Conservation (phyloP, 2,329 filamentous ascomycete genomes). For the Fonsecaea multimorphosa region DNA sequence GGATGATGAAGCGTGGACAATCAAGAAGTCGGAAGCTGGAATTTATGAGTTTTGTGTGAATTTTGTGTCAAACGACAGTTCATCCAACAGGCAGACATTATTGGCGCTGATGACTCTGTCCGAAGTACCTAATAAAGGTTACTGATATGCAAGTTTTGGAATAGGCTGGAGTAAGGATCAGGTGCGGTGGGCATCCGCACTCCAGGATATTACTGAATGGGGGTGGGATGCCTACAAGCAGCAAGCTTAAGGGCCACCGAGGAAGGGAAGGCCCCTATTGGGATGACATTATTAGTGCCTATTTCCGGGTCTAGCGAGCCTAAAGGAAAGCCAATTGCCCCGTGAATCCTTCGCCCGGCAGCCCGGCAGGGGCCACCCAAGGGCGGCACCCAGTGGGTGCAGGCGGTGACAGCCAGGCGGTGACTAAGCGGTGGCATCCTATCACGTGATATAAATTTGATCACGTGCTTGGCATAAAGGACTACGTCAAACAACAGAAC, state of each 20-base stretch:
- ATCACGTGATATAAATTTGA: not conserved
- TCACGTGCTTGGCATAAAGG: not conserved
- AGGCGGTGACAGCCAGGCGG: too few species aligned
- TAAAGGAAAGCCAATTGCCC: not conserved
- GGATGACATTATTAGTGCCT: too few species aligned
- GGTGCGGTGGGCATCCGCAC: not conserved
- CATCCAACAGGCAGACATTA: conserved; percentile 1
- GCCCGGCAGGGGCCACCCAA: too few species aligned
- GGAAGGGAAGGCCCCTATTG: too few species aligned
- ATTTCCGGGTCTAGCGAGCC: not conserved
- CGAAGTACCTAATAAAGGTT: not conserved
- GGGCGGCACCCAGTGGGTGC: too few species aligned
- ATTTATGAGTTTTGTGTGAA: not conserved
- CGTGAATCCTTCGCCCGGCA: too few species aligned
- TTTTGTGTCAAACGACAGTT: not conserved
- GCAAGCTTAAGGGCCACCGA: too few species aligned
- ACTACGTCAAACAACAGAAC: not conserved
- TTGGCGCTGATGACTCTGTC: not conserved
- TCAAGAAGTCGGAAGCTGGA: not conserved
- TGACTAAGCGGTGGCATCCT: not conserved
- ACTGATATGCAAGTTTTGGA: not conserved
- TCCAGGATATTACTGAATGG: not conserved
- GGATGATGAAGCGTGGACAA: not conserved
- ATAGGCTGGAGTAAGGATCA: not conserved
- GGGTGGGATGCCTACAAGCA: not conserved